Percentiles rank a stretch among this genome's conserved stretches.
Conservation (phyloP, 2,329 filamentous ascomycete genomes). For the Botrytis elliptica region DNA sequence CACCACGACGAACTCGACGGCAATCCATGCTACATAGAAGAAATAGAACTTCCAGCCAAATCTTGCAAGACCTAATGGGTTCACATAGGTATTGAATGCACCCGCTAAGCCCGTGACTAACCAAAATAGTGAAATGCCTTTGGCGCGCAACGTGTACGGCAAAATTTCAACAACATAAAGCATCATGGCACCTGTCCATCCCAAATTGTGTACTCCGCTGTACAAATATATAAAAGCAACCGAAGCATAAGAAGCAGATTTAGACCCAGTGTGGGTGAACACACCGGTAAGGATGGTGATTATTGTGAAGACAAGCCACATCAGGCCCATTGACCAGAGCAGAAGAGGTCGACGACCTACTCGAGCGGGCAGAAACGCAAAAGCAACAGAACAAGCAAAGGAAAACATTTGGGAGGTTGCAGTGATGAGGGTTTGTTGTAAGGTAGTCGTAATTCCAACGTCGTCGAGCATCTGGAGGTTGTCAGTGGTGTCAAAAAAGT, state of each 20-base stretch:
- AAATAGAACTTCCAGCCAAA: constrained; percentile 43
- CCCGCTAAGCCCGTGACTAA: constrained; percentile 41
- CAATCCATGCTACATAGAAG: constrained; percentile 53
- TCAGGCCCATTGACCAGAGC: constrained; percentile 27
- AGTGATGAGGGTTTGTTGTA: constrained; percentile 32
- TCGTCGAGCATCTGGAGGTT: constrained; percentile 26
- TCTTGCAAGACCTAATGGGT: constrained; percentile 47
- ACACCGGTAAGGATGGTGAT: constrained; percentile 30
- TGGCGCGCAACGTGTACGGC: constrained; percentile 42
- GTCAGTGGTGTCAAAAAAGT: neutral
- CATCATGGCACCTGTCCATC: constrained; percentile 52
- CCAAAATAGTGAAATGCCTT: constrained; percentile 44
- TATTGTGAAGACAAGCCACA: constrained; percentile 40
- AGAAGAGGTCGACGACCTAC: constrained; percentile 31
- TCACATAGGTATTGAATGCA: constrained; percentile 41
- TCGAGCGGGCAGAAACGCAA: constrained; percentile 45
- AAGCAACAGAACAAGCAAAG: constrained; percentile 46
- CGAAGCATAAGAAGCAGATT: constrained; percentile 37
- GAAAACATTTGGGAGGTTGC: constrained; percentile 35
- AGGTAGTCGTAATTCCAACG: constrained; percentile 27
- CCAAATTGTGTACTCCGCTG: constrained; percentile 49
- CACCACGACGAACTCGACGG: constrained; percentile 58
- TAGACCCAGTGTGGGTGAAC: constrained; percentile 26
- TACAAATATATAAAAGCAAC: constrained; percentile 45
- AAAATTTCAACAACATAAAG: constrained; percentile 46